Evolutionary conservation across 768 basidiomycete genomes (phyloP).

Genomic region (Brasilioporus rufonigricans): DNA sequence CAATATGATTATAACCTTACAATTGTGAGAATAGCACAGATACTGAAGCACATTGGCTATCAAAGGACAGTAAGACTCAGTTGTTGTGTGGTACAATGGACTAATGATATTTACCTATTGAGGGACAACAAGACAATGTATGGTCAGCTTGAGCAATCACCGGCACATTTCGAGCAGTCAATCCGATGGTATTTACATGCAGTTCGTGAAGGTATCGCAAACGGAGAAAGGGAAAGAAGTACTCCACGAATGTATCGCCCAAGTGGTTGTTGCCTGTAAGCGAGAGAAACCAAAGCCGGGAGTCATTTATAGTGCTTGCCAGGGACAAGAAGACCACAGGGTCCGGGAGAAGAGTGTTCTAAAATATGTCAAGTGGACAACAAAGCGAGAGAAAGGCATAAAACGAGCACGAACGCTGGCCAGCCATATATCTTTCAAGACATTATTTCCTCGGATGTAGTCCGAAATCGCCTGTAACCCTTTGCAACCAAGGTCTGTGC

Average conservation of each 20-base stretch:
- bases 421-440: constrained; percentile 47
- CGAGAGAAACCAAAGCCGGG: constrained; percentile 48
- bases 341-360: constrained; percentile 43
- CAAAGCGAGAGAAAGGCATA: not conserved
- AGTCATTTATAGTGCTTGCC: constrained; percentile 51
- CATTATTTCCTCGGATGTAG: constrained; percentile 48
- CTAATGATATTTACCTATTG: too few species aligned
- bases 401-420: constrained; percentile 46
- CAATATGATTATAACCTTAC: too few species aligned
- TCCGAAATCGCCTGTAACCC: constrained; percentile 51
- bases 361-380: constrained; percentile 20
- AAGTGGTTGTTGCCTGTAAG: constrained; percentile 48
- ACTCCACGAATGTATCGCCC: constrained; percentile 46
- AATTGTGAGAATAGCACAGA: too few species aligned
- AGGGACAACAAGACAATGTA: too few species aligned
- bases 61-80: too few species aligned
- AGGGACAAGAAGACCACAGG: constrained; percentile 37
- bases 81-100: too few species aligned
- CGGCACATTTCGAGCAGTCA: constrained; percentile 44
- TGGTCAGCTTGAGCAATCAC: constrained; percentile 36
- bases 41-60: too few species aligned
- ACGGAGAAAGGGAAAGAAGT: constrained; percentile 49
- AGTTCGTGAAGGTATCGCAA: constrained; percentile 49
- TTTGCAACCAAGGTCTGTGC: constrained; percentile 50
- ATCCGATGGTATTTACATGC: constrained; percentile 47